These are phyloP conservation scores for Senna tora DNA, from an alignment of 306 rosid species.

Conservation along the genomic window DNA sequence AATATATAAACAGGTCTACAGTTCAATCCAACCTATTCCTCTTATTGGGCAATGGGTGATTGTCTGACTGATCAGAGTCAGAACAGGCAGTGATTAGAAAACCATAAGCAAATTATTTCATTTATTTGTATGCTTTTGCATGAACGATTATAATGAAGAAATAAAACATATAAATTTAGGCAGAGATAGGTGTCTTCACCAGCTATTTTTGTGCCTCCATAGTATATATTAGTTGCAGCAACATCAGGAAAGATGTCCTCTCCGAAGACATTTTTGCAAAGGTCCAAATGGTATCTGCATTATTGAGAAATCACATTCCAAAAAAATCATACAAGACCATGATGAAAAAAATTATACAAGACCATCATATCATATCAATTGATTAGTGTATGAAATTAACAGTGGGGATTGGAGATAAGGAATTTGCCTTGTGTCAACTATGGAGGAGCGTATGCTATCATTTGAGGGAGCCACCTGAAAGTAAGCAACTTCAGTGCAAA, in stretches of 20 bases:
- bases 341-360: neutral
- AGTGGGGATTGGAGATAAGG: conserved; percentile 19
- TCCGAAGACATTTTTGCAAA: conserved; percentile 93
- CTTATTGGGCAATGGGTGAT: neutral
- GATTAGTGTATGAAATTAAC: conserved; percentile 25
- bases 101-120: neutral
- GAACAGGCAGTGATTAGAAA: neutral
- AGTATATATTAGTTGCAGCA: conserved; percentile 68
- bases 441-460: conserved; percentile 85
- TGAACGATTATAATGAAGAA: neutral
- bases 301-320: conserved; percentile 25
- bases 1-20: conserved; percentile 2
- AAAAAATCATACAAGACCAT: conserved; percentile 24
- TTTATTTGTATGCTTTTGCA: neutral
- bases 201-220: conserved; percentile 84
- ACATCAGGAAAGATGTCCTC: conserved; percentile 84
- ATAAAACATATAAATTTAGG: neutral
- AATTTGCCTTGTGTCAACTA: conserved; percentile 71
- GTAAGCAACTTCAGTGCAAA: conserved; percentile 93
- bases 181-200: conserved; percentile 48
- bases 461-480: conserved; percentile 96
- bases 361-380: conserved; percentile 21
- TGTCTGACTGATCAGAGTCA: neutral
- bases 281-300: conserved; percentile 90
- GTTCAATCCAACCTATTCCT: neutral